Evolutionary conservation across 208 protist genomes (phyloP).

Genomic region (Acanthamoeba triangularis): DNA sequence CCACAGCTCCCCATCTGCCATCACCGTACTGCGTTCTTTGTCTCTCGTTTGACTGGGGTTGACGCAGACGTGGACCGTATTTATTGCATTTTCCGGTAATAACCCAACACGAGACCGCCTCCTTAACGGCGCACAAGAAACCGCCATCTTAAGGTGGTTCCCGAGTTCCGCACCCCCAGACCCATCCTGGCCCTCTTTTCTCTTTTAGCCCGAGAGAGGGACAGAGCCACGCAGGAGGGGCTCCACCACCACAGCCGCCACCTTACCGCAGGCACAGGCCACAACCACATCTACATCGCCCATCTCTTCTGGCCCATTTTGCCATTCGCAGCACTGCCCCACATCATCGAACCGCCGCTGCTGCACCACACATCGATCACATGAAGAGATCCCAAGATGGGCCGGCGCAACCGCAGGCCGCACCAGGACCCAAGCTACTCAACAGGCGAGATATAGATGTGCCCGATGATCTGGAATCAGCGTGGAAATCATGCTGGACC

Average conservation of each 20-base stretch:
- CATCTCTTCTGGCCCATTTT: not conserved
- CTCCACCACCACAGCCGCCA: not conserved
- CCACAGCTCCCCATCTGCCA: not conserved
- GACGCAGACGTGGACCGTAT: not conserved
- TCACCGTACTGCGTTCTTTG: not conserved
- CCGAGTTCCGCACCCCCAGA: not conserved
- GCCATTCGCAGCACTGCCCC: not conserved
- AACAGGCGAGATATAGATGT: constrained; percentile 59
- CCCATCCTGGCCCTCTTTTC: not conserved
- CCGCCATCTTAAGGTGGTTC: constrained; percentile 17
- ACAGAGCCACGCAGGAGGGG: constrained; percentile 36
- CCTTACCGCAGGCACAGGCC: not conserved
- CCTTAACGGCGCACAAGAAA: not conserved
- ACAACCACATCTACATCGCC: not conserved
- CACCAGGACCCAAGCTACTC: constrained; percentile 39
- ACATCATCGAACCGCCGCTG: not conserved
- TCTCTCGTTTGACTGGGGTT: not conserved
- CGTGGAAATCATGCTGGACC: constrained; percentile 36
- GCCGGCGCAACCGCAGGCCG: not conserved
- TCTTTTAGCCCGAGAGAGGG: constrained; percentile 18
- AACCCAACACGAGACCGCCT: not conserved
- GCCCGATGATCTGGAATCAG: constrained; percentile 51
- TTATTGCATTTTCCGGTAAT: not conserved
- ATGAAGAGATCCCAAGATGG: constrained; percentile 60
- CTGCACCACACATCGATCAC: not conserved